Evolutionary conservation across 768 basidiomycete species (phyloP), one percentile per base, ranked within the genome.

Genomic region (Calocybe indica): DNA sequence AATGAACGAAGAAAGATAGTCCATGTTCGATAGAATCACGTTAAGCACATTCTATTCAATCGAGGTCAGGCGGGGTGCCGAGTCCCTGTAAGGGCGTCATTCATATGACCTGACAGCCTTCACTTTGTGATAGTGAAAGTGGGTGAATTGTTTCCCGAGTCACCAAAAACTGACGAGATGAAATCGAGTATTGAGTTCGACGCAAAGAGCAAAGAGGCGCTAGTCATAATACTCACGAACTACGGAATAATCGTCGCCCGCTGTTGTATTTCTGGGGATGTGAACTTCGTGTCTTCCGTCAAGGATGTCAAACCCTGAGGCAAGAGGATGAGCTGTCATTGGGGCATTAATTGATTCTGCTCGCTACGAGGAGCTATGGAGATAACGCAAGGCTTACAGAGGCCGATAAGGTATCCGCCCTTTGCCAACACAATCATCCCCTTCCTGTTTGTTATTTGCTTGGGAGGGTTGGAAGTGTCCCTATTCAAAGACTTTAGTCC

Each of bases 391-490:
- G 9, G 46, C 63, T 52, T 42, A 69, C 67, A 31, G 39, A 66
- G 61, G 13, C 62, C 62, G 4, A 69, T 68, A 6, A 56, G 40
- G 12, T 45, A n/a, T 41, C 47, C 49, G 5, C 58, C 63, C 31
- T 64, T 62, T 42, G 76, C 68, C 33, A 80, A 67, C 42, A 67
- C 61, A 45, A 80, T 66, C 47, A 41, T 28, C 31, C 79, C 79
- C 3, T 48, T 31, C 36, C 58, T 55, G 56, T 79, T 80, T 14
- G 78, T 79, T 52, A 80, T 74, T 47, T 78, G 58, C 4, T 49
- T 47, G 0, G 78, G 79, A 29, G 66, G 47, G 45, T 59, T 52
- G 13, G 72, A 65, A 6, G 59, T 65, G 50, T 78, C 61, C 72
- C 72, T 73, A 51, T 36, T 35, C 40, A 22, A 40, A 45, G 31